Evolutionary conservation across 495 filamentous ascomycete species (phyloP), one percentile per base, ranked within the genome.

Genomic region (Chaetomidium leptoderma): DNA sequence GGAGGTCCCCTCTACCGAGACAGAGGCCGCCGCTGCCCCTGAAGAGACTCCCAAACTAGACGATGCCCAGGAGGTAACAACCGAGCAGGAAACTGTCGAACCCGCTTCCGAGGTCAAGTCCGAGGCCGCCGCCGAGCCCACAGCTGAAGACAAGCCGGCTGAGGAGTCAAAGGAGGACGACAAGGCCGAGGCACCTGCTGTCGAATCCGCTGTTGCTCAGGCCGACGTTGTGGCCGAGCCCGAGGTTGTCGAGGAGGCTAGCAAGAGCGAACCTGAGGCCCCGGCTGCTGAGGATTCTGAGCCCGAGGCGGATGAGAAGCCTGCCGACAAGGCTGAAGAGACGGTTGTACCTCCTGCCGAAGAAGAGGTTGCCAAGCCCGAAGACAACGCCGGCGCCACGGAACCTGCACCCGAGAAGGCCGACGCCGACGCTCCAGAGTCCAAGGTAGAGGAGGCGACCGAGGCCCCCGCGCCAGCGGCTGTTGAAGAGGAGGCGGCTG

Each of bases 181-280:
- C 11, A 47, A 32, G 24, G 5, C 53, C 26, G 56, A 62, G 16
- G 53, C 35, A 17, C 17, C 51, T 26, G 44, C 44, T 46, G 55
- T 62, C 21, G 45, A 52, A 52, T 3, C 58, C 13, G 59, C 24
- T 29, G 42, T 37, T 44, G 42, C 46, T 42, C 60, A 53, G 40
- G 13, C 35, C 33, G 46, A 56, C 13, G 39, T 16, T 49, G 60
- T 52, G 47, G 21, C 35, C 27, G 50, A 58, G 10, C 53, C 52
- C 19, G 63, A 59, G 24, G 30, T 62, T 29, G 57, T 58, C 17
- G 61, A 63, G 23, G 62, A 69, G n/a, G 51, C 57, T 19, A n/a
- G n/a, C n/a, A 33, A 62, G 36, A 49, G 19, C 21, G 65, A 56
- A 27, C 30, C 30, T 11, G 53, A 45, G 32, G 21, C 42, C n/a